Percentiles rank a stretch among this genome's conserved stretches.
phyloP scores from a whole-genome alignment of 1,139 yeast species.

The Lodderomyces jiufengensis region DNA sequence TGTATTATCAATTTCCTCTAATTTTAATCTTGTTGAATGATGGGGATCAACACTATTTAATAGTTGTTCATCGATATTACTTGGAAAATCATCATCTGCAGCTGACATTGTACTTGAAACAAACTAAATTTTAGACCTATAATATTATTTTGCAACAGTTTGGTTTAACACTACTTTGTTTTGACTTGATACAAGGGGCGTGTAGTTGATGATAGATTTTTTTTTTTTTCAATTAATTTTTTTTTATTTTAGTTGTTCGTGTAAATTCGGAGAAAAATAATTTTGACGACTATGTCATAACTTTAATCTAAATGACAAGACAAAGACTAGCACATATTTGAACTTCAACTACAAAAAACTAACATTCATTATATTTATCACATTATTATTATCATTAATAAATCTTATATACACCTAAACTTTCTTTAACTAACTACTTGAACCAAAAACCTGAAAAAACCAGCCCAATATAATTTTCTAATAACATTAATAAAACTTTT shows the following conservation, averaged over 20 bases:
- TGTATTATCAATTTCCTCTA: constrained; percentile 33
- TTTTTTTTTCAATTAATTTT: not conserved
- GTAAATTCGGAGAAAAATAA: not conserved
- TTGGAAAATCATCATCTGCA: constrained; percentile 33
- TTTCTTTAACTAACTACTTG: too few relatives aligned
- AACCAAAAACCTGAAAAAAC: too few relatives aligned
- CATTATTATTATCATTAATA: too few relatives aligned
- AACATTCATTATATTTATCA: too few relatives aligned
- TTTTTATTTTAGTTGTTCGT: not conserved
- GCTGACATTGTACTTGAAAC: constrained; percentile 19
- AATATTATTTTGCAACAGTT: constrained; percentile 11
- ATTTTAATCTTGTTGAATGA: constrained; percentile 20
- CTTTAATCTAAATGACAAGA: too few relatives aligned
- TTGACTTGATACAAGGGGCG: constrained; percentile 8
- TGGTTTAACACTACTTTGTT: constrained; percentile 10
- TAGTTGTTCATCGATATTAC: constrained; percentile 46
- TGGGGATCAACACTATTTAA: constrained; percentile 26
- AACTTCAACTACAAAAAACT: too few relatives aligned
- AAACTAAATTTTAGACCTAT: not conserved
- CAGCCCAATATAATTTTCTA: too few relatives aligned
- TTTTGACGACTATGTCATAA: too few relatives aligned
- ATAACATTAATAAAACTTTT: too few relatives aligned
- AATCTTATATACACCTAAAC: too few relatives aligned
- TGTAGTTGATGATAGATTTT: not conserved
- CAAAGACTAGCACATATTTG: too few relatives aligned